Evolutionary conservation across 2,329 filamentous ascomycete species (phyloP).

Genomic region (Dactylellina haptotyla): DNA sequence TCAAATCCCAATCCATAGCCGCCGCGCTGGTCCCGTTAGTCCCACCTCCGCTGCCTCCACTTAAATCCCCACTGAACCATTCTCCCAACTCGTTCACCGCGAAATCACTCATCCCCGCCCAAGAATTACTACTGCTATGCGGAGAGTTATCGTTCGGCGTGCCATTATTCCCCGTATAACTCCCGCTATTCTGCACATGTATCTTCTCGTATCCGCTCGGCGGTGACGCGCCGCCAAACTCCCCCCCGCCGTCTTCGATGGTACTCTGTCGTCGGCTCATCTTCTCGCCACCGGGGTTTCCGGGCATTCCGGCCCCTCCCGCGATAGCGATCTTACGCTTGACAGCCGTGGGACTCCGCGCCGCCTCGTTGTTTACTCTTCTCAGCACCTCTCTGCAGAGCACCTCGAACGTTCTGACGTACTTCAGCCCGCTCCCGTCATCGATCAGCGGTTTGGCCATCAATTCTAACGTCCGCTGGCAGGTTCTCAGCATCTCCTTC

Average conservation of each 20-base stretch:
- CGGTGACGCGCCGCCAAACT: constrained; percentile 51
- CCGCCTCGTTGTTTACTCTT: constrained; percentile 38
- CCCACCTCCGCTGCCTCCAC: background rate
- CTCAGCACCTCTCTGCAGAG: constrained; percentile 48
- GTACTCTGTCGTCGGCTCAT: constrained; percentile 48
- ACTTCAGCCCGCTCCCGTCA: constrained; percentile 49
- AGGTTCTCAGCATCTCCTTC: constrained; percentile 48
- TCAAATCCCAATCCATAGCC: constrained; percentile 48
- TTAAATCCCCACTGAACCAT: constrained; percentile 46
- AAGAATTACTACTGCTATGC: constrained; percentile 44
- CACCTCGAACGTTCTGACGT: constrained; percentile 52
- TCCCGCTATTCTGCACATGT: constrained; percentile 42
- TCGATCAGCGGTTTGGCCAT: constrained; percentile 53
- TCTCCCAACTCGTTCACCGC: constrained; percentile 45
- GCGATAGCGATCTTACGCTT: constrained; percentile 33
- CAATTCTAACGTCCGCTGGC: constrained; percentile 47
- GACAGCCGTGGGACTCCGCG: constrained; percentile 25
- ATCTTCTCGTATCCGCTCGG: constrained; percentile 54
- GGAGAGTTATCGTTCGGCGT: constrained; percentile 52
- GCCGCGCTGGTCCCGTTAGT: constrained; percentile 7
- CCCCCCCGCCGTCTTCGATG: constrained; percentile 46
- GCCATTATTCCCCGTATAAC: constrained; percentile 18
- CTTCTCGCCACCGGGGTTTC: constrained; percentile 13
- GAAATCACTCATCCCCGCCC: constrained; percentile 48
- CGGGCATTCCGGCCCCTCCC: background rate